Evolutionary conservation across 176 grass and related monocot genomes (phyloP).

Genomic region (sorghum (Sorghum bicolor)): Sorghum_bicolor_NCBIv3 NC_012873.2:61063001-61063500

Average conservation of each 20-base stretch:
- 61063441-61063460: constrained; percentile 8
- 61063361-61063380: background rate
- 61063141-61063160: background rate
- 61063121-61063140: constrained; percentile 20
- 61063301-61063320: background rate
- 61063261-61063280: background rate
- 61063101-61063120: background rate
- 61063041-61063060: background rate
- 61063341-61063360: background rate
- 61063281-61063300: background rate
- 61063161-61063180: no score
- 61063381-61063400: background rate
- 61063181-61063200: background rate
- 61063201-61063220: constrained; percentile 2
- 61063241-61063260: background rate
- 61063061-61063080: background rate
- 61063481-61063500: no score
- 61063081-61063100: background rate
- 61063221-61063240: background rate
- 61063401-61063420: background rate
- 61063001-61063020: no score
- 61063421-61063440: constrained; percentile 15
- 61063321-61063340: background rate
- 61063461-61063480: background rate
- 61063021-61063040: background rate